These are phyloP conservation scores for Harrya chromipes DNA, from an alignment of 768 basidiomycete genomes.

Conservation along the genomic window DNA sequence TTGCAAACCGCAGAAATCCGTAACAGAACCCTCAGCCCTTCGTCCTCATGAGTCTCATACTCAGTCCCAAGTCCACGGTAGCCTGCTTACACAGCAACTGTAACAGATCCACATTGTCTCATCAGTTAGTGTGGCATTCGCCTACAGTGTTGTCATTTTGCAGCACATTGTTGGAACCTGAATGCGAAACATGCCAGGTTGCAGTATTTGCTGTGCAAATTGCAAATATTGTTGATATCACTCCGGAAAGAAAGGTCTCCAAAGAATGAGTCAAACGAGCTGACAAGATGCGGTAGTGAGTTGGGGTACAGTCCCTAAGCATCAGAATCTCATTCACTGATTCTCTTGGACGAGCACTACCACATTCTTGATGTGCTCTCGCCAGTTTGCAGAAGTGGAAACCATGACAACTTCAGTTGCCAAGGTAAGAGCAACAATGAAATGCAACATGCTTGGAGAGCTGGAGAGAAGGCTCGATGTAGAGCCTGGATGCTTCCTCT, in stretches of 20 bases:
- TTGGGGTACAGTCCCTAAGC: not conserved
- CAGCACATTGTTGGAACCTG: too few relatives aligned
- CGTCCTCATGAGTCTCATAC: too few relatives aligned
- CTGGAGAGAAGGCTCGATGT: not conserved
- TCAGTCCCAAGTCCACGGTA: too few relatives aligned
- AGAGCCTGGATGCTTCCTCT: not conserved
- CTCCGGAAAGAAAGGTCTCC: conserved; percentile 25
- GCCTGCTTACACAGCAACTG: too few relatives aligned
- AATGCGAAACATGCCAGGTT: conserved; percentile 15
- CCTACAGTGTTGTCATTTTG: conserved; percentile 1
- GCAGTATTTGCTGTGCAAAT: conserved; percentile 16
- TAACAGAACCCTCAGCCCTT: too few relatives aligned
- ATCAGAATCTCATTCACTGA: conserved; percentile 9
- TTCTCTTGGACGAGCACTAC: conserved; percentile 29
- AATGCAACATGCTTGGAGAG: conserved; percentile 9
- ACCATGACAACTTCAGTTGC: not conserved
- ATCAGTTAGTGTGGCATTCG: conserved; percentile 5
- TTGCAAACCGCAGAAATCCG: too few relatives aligned
- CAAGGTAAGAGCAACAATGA: not conserved
- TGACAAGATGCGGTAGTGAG: not conserved
- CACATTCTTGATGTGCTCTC: conserved; percentile 23
- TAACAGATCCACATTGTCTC: conserved; percentile 14
- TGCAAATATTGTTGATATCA: conserved; percentile 23
- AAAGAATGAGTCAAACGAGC: conserved; percentile 26
- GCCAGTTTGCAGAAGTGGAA: conserved; percentile 14